Conservation (phyloP, 129 eudicot species). For the Cynara cardunculus region DNA sequence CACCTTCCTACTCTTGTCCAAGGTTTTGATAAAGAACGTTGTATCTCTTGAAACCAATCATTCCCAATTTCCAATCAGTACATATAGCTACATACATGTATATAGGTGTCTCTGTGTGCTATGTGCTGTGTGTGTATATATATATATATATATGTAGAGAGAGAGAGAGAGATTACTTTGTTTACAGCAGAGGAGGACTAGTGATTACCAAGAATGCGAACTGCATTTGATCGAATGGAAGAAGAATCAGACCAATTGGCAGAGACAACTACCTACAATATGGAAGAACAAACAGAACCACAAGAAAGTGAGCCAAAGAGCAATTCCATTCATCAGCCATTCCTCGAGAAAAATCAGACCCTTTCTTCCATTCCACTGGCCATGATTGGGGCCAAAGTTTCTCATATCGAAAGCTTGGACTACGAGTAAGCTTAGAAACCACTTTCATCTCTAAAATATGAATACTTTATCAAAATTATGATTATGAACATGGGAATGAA, state of each 20-base stretch:
- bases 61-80: neutral
- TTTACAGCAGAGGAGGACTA: neutral
- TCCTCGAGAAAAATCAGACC: constrained; percentile 54
- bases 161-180: neutral
- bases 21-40: constrained; percentile 4
- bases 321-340: constrained; percentile 47
- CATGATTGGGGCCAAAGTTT: constrained; percentile 80
- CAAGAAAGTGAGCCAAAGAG: constrained; percentile 48
- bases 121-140: neutral
- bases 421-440: constrained; percentile 62
- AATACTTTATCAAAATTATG: neutral
- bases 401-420: constrained; percentile 79
- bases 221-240: constrained; percentile 33
- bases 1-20: constrained; percentile 4
- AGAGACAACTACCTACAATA: constrained; percentile 20
- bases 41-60: constrained; percentile 14
- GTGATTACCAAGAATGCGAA: neutral
- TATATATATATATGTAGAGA: neutral
- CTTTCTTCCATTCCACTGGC: constrained; percentile 67
- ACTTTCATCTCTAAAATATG: neutral
- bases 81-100: neutral
- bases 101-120: no score
- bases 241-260: constrained; percentile 22
- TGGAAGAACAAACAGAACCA: constrained; percentile 35
- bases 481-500: neutral